Base-by-base conservation (phyloP, 352 stramenopile genomes). In the Pythium insidiosum region DNA sequence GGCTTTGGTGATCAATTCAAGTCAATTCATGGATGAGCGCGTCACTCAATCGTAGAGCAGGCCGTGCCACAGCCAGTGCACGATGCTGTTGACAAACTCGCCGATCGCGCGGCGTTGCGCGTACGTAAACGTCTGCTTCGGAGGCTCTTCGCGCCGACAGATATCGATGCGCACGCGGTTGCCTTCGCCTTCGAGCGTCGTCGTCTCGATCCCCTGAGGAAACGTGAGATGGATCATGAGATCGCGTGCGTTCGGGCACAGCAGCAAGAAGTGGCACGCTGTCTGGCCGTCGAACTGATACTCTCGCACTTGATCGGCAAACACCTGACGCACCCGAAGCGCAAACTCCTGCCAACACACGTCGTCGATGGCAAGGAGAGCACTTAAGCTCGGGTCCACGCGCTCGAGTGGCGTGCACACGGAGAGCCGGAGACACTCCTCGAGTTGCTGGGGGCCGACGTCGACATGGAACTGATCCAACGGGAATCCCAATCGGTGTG, bases 41-140 rank as follows among this genome's bases (percentile, higher is more conserved):
- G n/a, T n/a, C n/a, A n/a, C n/a, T 89, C 58, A 92, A 62, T 92
- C 79, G 58, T 92, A 92, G 18, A 92, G 70, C 39, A 92, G 65
- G 56, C 68, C 84, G 12, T 74, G 70, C 82, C 82, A 94, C 38
- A 91, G 82, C 82, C 82, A 94, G 58, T 92, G 81, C 35, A 92
- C 75, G 38, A 92, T 82, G 49, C 63, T 81, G 56, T 94, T 94
- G 26, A 94, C 75, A 53, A 94, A 91, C 39, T 92, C 76, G 2
- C 71, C 68, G 51, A 94, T 87, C 23, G 80, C 80, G 16, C 80
- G 78, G 6, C 82, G 77, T 57, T 94, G 82, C 2, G 79, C 70
- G 16, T 82, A 73, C 15, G 79, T 88, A 51, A 94, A 88, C 57
- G 68, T 69, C 37, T 81, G 74, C 52, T 85, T 88, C 22, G 54